phyloP scores from a whole-genome alignment of 2,329 filamentous ascomycete genomes.

The Beauveria sp. region DNA sequence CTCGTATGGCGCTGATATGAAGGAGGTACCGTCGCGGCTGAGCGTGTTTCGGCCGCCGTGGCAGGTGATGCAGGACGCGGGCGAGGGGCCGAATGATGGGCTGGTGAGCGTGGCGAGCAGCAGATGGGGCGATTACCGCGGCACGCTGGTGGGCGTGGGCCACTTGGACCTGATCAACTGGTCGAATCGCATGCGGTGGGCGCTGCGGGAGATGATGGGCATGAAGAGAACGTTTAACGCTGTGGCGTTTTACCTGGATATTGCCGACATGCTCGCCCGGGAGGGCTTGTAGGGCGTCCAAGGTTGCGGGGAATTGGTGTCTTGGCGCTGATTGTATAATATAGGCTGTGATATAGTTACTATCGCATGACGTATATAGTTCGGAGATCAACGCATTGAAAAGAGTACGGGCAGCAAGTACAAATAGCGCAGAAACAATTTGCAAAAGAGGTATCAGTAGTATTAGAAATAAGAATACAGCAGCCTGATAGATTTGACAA shows the following conservation, averaged over 20 bases:
- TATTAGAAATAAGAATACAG: slow-evolving; percentile 25
- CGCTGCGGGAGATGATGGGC: slow-evolving; percentile 44
- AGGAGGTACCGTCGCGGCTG: slow-evolving; percentile 49
- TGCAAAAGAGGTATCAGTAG: slow-evolving; percentile 25
- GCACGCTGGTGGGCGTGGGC: slow-evolving; percentile 53
- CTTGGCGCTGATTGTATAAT: neutral
- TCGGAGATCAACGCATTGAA: neutral
- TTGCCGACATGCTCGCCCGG: slow-evolving; percentile 64
- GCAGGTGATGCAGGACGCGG: slow-evolving; percentile 35
- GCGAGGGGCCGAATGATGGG: slow-evolving; percentile 57
- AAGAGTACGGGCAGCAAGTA: neutral
- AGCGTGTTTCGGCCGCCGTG: slow-evolving; percentile 55
- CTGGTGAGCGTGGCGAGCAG: slow-evolving; percentile 59
- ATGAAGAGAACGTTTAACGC: slow-evolving; percentile 55
- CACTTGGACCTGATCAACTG: slow-evolving; percentile 63
- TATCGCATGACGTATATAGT: neutral
- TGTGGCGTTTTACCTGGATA: slow-evolving; percentile 58
- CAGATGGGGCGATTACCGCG: slow-evolving; percentile 56
- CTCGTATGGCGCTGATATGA: slow-evolving; percentile 50
- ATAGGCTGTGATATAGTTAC: neutral
- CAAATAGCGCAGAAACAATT: neutral
- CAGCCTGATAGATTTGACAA: slow-evolving; percentile 16
- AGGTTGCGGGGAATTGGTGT: neutral
- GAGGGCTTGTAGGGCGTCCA: slow-evolving; percentile 39
- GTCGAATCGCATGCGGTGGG: slow-evolving; percentile 53